phyloP scores from a whole-genome alignment of 257 asterid species.

The Avicennia marina region DNA sequence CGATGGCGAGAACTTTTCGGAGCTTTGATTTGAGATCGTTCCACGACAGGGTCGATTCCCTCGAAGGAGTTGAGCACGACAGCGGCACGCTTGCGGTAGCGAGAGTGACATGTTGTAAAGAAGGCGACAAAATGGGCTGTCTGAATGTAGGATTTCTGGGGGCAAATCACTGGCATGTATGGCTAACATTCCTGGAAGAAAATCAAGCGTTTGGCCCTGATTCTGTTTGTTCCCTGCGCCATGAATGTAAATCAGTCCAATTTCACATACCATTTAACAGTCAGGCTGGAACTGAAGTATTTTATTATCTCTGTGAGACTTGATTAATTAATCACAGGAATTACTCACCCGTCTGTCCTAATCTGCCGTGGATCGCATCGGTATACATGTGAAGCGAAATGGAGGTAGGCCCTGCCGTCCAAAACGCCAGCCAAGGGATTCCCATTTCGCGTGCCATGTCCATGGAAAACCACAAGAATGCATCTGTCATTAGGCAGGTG shows the following conservation, averaged over 20 bases:
- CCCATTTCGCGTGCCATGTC: slow-evolving; percentile 33
- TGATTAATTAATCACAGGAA: background rate
- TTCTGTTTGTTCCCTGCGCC: slow-evolving; percentile 6
- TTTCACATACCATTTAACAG: background rate
- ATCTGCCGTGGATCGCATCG: slow-evolving; percentile 24
- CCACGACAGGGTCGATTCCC: slow-evolving; percentile 37
- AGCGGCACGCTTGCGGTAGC: slow-evolving; percentile 33
- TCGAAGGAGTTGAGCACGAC: slow-evolving; percentile 47
- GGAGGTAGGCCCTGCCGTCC: slow-evolving; percentile 43
- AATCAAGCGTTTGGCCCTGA: slow-evolving; percentile 28
- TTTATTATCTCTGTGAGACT: no score
- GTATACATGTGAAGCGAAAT: slow-evolving; percentile 40
- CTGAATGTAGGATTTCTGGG: slow-evolving; percentile 27
- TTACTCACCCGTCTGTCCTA: slow-evolving; percentile 28
- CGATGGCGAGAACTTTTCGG: slow-evolving; percentile 31
- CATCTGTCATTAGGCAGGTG: slow-evolving; percentile 46
- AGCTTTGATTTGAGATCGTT: slow-evolving; percentile 37
- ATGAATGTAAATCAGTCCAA: background rate
- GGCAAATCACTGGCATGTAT: slow-evolving; percentile 42
- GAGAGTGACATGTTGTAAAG: slow-evolving; percentile 43
- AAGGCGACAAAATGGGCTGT: slow-evolving; percentile 33
- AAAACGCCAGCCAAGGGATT: slow-evolving; percentile 45
- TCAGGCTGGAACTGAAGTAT: background rate
- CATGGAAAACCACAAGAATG: slow-evolving; percentile 41
- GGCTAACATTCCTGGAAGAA: slow-evolving; percentile 51